phyloP scores from a whole-genome alignment of 1,139 yeast genomes.

The Yamadazyma spencermartinsiae region DNA sequence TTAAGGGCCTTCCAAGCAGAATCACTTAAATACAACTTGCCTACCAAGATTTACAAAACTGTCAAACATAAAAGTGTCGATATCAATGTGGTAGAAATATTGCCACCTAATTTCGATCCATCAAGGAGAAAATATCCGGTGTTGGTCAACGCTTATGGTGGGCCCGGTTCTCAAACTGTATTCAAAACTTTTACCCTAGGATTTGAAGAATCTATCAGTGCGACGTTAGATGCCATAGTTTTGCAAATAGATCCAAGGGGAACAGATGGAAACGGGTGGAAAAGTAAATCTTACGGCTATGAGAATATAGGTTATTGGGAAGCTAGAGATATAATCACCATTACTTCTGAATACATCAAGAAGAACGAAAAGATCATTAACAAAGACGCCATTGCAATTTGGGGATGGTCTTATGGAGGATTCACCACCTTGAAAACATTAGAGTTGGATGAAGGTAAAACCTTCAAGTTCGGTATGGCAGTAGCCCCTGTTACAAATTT shows the following conservation, averaged over 20 bases:
- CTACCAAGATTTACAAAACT: slow-evolving; percentile 52
- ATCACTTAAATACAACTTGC: slow-evolving; percentile 43
- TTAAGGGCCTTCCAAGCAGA: slow-evolving; percentile 16
- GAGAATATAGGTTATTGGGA: slow-evolving; percentile 83
- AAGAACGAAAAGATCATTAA: slow-evolving; percentile 56
- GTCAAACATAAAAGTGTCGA: slow-evolving; percentile 47
- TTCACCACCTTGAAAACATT: slow-evolving; percentile 71
- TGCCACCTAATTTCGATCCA: slow-evolving; percentile 69
- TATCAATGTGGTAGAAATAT: slow-evolving; percentile 72
- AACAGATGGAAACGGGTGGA: slow-evolving; percentile 88
- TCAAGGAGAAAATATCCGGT: slow-evolving; percentile 63
- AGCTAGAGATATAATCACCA: slow-evolving; percentile 73
- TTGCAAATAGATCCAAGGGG: slow-evolving; percentile 93
- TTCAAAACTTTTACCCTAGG: slow-evolving; percentile 54
- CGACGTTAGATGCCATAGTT: slow-evolving; percentile 71
- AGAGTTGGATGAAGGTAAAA: slow-evolving; percentile 61
- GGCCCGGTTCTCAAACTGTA: slow-evolving; percentile 87
- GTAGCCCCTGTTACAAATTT: slow-evolving; percentile 86
- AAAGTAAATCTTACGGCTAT: slow-evolving; percentile 64
- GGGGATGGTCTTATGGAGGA: slow-evolving; percentile 92
- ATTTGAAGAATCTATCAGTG: slow-evolving; percentile 70
- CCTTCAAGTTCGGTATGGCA: slow-evolving; percentile 71
- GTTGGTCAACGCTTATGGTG: slow-evolving; percentile 85
- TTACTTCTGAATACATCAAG: slow-evolving; percentile 61
- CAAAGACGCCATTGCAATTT: slow-evolving; percentile 67